phyloP scores from a whole-genome alignment of 2,329 filamentous ascomycete genomes.

The Orbilia blumenaviensis region DNA sequence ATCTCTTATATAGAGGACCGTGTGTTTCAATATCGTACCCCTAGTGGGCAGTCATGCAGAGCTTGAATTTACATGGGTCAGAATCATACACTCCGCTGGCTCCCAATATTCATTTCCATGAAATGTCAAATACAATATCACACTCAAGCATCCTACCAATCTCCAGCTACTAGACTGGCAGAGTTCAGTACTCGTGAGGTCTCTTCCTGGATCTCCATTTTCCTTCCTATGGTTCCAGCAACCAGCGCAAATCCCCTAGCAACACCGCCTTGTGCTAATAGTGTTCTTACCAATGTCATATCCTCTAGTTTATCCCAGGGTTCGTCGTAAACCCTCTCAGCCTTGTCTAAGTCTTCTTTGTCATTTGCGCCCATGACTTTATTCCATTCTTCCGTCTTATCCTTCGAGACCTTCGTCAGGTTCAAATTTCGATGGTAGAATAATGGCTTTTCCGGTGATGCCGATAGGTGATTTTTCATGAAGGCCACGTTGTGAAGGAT shows the following conservation, averaged over 20 bases:
- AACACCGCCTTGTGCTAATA: conserved; percentile 45
- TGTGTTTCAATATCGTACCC: neutral
- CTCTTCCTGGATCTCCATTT: conserved; percentile 29
- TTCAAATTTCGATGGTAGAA: conserved; percentile 45
- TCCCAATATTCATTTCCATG: too few species aligned
- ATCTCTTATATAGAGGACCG: neutral
- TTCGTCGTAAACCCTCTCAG: conserved; percentile 48
- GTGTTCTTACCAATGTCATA: conserved; percentile 32
- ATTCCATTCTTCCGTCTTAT: conserved; percentile 45
- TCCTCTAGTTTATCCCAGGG: conserved; percentile 23
- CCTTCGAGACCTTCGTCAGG: conserved; percentile 27
- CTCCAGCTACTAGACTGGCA: conserved; percentile 43
- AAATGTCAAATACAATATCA: too few species aligned
- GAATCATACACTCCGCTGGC: too few species aligned
- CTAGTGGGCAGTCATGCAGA: too few species aligned
- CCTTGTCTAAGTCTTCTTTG: conserved; percentile 19
- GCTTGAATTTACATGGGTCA: too few species aligned
- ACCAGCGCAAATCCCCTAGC: conserved; percentile 37
- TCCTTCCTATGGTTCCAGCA: conserved; percentile 19
- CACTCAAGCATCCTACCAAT: conserved; percentile 5
- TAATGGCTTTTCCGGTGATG: conserved; percentile 6
- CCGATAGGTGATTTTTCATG: conserved; percentile 26
- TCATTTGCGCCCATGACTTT: conserved; percentile 35
- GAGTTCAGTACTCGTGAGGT: conserved; percentile 30
- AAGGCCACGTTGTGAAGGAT: conserved; percentile 43